phyloP scores from a whole-genome alignment of 2,329 filamentous ascomycete genomes.

The Aspergillus fumigatiaffinis region DNA sequence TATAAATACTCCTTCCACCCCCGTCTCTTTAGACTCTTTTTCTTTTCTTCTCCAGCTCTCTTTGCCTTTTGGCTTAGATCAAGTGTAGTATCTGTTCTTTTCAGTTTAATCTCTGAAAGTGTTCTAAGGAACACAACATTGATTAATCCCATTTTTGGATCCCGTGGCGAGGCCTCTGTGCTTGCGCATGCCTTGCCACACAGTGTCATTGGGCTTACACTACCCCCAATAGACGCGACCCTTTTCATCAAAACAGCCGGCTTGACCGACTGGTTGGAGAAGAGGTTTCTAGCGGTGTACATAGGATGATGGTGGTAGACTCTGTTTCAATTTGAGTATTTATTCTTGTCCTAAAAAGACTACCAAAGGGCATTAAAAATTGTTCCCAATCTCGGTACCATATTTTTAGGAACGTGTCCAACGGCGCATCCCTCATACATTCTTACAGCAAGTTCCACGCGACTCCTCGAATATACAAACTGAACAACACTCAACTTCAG shows the following conservation, averaged over 20 bases:
- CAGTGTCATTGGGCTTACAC: constrained; percentile 74
- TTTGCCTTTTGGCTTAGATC: constrained; percentile 69
- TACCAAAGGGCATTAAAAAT: too few relatives aligned
- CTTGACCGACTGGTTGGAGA: constrained; percentile 55
- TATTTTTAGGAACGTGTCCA: too few relatives aligned
- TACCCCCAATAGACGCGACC: constrained; percentile 67
- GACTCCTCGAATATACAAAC: too few relatives aligned
- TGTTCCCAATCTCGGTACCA: too few relatives aligned
- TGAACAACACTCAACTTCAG: too few relatives aligned
- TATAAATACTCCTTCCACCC: constrained; percentile 29
- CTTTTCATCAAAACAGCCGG: constrained; percentile 59
- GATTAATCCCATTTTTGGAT: constrained; percentile 81
- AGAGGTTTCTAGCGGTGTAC: constrained; percentile 34
- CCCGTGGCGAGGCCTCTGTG: constrained; percentile 58
- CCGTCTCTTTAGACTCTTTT: constrained; percentile 29
- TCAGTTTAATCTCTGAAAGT: constrained; percentile 94
- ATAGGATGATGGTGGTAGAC: background rate
- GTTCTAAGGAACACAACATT: constrained; percentile 65
- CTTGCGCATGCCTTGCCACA: constrained; percentile 65
- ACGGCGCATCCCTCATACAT: too few relatives aligned
- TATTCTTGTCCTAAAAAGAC: too few relatives aligned
- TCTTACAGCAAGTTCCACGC: too few relatives aligned
- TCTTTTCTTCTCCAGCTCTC: constrained; percentile 47
- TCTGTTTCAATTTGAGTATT: too few relatives aligned
- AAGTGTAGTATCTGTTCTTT: constrained; percentile 96